These are phyloP conservation scores for Triangularia setosa DNA, from an alignment of 2,329 filamentous ascomycete species.

Conservation along the genomic window DNA sequence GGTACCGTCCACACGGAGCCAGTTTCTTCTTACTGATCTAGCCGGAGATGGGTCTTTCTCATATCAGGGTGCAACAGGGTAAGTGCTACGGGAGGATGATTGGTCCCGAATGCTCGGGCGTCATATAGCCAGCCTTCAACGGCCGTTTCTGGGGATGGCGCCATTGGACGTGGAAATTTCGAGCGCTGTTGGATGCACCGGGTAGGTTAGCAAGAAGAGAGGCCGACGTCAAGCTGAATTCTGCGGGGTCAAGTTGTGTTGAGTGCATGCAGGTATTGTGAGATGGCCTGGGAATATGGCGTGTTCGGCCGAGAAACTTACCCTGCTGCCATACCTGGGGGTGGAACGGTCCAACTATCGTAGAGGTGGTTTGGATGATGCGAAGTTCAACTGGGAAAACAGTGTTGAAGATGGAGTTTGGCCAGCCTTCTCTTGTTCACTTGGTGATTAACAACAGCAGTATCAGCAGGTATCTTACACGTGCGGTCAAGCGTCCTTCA, in stretches of 20 bases:
- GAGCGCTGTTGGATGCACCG: background rate
- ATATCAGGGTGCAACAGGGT: background rate
- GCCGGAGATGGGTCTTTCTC: background rate
- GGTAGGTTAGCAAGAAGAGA: background rate
- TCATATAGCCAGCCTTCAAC: background rate
- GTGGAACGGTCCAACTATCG: background rate
- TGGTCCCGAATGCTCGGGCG: background rate
- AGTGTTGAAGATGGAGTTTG: background rate
- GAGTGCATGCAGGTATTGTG: constrained; percentile 4
- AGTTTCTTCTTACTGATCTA: background rate
- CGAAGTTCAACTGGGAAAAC: no score
- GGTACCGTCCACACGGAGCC: background rate
- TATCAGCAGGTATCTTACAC: no score
- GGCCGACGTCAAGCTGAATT: background rate
- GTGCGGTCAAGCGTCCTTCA: background rate
- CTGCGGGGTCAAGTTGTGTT: background rate
- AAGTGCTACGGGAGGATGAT: background rate
- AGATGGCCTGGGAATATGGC: constrained; percentile 5
- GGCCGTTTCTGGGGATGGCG: background rate
- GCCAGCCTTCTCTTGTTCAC: background rate
- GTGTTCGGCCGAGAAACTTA: background rate
- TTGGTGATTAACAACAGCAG: background rate
- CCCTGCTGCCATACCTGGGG: background rate
- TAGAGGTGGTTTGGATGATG: no score
- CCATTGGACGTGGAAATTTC: constrained; percentile 3